Conservation (phyloP, 2,329 filamentous ascomycete species). For the Epichloe amarillans region DNA sequence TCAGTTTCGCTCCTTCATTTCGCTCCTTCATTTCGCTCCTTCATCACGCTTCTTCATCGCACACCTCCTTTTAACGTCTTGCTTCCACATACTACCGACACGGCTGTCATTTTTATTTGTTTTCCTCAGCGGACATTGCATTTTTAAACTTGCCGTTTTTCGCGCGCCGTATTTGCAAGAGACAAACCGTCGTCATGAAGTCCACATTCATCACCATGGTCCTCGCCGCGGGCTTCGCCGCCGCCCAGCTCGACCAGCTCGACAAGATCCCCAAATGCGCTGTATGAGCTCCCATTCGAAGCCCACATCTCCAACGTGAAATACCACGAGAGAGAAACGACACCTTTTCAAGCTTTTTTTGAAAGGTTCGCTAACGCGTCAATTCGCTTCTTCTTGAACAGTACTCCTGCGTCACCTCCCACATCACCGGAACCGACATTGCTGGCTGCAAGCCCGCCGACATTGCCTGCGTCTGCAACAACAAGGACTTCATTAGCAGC, state of each 20-base stretch:
- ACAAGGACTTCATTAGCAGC: constrained; percentile 23
- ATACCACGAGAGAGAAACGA: too few species aligned
- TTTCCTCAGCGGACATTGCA: neutral
- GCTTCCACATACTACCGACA: too few species aligned
- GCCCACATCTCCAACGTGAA: neutral
- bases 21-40: too few species aligned
- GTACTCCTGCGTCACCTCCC: constrained; percentile 19
- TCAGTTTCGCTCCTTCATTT: too few species aligned
- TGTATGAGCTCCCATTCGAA: neutral
- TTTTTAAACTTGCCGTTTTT: neutral
- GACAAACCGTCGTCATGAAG: constrained; percentile 21
- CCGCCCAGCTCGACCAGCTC: constrained; percentile 16
- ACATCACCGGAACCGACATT: constrained; percentile 20
- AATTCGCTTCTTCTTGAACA: constrained; percentile 9
- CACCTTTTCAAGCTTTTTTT: neutral
- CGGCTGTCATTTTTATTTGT: too few species aligned
- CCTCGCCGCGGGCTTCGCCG: constrained; percentile 19
- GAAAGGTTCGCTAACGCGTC: neutral
- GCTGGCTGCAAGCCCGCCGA: constrained; percentile 25
- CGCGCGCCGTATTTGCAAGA: neutral
- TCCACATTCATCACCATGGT: constrained; percentile 16
- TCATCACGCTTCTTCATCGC: too few species aligned
- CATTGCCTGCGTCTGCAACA: constrained; percentile 28
- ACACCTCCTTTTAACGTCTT: too few species aligned
- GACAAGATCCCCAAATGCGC: constrained; percentile 22